Evolutionary conservation across 768 basidiomycete genomes (phyloP), one percentile per base, ranked within the genome.

Genomic region (Panus rudis): DNA sequence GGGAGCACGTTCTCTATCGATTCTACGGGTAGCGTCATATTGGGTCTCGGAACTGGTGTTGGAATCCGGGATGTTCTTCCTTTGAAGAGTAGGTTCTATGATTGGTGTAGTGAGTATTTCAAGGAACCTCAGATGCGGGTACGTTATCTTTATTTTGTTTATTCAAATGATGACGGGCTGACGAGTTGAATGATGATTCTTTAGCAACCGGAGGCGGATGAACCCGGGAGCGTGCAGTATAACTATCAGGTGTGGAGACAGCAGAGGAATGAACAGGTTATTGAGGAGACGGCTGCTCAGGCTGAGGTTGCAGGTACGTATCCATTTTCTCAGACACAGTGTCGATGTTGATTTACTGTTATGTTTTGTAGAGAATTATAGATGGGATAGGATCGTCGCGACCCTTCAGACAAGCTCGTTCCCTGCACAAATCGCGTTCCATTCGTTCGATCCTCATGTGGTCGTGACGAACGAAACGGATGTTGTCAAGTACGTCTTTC

Each of bases 61-160:
- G 85, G 85, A 7, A 83, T 92, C 43, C 75, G 85, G 45, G 87
- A 94, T 60, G 78, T 85, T 2, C 62, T 98, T 49, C 96, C 96
- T 0, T 63, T 99, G 55, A 91, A 89, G 64, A 93, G 91, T 57
- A 72, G 78, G 7, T 94, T 89, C 66, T 99, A 84, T 58, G 94
- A 97, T 57, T 97, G 92, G 89, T 92, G 92, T 47, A 78, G 80
- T 55, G 93, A 98, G 58, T 98, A 98, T 60, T 99, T 97, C 69
- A 92, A 86, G 49, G 93, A 97, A 60, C 92, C 94, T 3, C 96
- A 99, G 62, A 98, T 99, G 94, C 83, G 91, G 72, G 92, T 94
- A 32, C 28, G 59, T 55, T 79, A n/a, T 38, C 25, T 8, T n/a
- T n/a, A n/a, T n/a, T n/a, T n/a, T n/a, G n/a, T n/a, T n/a, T n/a